A percentile compares a stretch with the other conserved stretches of the same genome.
Conservation (phyloP, 2,329 filamentous ascomycete genomes). For the Macrophomina tecta region DNA sequence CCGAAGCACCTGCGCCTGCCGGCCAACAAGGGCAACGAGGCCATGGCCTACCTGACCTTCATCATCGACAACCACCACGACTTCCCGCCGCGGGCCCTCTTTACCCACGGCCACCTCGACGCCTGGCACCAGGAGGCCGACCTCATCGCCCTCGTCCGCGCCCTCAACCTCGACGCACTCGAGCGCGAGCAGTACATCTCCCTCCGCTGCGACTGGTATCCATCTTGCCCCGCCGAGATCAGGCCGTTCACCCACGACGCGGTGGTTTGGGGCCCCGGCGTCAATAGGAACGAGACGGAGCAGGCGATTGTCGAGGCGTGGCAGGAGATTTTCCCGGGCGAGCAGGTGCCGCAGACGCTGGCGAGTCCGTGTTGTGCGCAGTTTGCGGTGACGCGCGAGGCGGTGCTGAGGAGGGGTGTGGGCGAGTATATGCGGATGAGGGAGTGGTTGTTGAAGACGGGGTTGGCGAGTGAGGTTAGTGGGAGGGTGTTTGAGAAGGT, state of each 20-base stretch:
- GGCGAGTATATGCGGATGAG: constrained; percentile 27
- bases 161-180: constrained; percentile 26
- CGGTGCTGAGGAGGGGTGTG: constrained; percentile 9
- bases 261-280: constrained; percentile 28
- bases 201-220: constrained; percentile 31
- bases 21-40: constrained; percentile 32
- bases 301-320: constrained; percentile 26
- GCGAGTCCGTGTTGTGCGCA: constrained; percentile 31
- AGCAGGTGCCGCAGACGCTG: constrained; percentile 26
- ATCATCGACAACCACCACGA: constrained; percentile 30
- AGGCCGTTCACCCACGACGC: constrained; percentile 25
- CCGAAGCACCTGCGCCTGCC: constrained; percentile 28
- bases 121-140: constrained; percentile 31
- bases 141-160: constrained; percentile 22
- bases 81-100: constrained; percentile 28
- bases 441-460: constrained; percentile 28
- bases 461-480: constrained; percentile 28
- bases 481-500: constrained; percentile 32
- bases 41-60: constrained; percentile 31
- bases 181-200: constrained; percentile 18
- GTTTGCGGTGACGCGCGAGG: constrained; percentile 30
- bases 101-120: constrained; percentile 30
- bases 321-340: constrained; percentile 23
- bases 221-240: constrained; percentile 30
- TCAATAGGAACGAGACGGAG: constrained; percentile 29